phyloP scores from a whole-genome alignment of 2,329 filamentous ascomycete genomes.

The Trichophyton rubrum region DNA sequence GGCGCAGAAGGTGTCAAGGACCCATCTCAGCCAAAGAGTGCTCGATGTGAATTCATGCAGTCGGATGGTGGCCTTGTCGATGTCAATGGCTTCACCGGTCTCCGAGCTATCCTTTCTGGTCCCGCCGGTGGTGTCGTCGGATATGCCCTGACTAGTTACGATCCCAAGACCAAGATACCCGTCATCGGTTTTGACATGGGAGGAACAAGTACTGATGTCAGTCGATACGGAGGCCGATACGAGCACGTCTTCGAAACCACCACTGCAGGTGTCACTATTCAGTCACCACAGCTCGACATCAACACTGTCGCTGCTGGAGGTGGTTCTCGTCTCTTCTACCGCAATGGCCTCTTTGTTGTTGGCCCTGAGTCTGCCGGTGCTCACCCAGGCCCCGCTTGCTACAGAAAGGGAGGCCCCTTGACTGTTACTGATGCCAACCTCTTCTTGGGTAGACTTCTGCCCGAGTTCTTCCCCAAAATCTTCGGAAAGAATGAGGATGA shows the following conservation, averaged over 20 bases:
- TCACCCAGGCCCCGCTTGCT: slow-evolving; percentile 81
- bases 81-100: slow-evolving; percentile 54
- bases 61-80: slow-evolving; percentile 57
- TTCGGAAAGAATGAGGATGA: slow-evolving; percentile 77
- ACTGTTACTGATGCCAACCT: slow-evolving; percentile 92
- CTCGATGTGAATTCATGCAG: slow-evolving; percentile 89
- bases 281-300: slow-evolving; percentile 79
- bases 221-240: slow-evolving; percentile 70
- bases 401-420: slow-evolving; percentile 74
- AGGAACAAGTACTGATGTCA: slow-evolving; percentile 81
- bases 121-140: slow-evolving; percentile 90
- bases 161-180: slow-evolving; percentile 61
- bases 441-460: slow-evolving; percentile 67
- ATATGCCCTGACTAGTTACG: slow-evolving; percentile 79
- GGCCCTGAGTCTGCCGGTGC: slow-evolving; percentile 82
- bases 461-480: slow-evolving; percentile 87
- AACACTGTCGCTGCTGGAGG: slow-evolving; percentile 85
- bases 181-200: slow-evolving; percentile 94
- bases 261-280: slow-evolving; percentile 77
- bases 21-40: slow-evolving; percentile 51
- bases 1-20: slow-evolving; percentile 62
- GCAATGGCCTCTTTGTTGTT: slow-evolving; percentile 76
- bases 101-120: slow-evolving; percentile 75
- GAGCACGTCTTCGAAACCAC: slow-evolving; percentile 90
- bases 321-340: slow-evolving; percentile 47